Evolutionary conservation across 805 yeast genomes (phyloP).

Genomic region (Candida pini): DNA sequence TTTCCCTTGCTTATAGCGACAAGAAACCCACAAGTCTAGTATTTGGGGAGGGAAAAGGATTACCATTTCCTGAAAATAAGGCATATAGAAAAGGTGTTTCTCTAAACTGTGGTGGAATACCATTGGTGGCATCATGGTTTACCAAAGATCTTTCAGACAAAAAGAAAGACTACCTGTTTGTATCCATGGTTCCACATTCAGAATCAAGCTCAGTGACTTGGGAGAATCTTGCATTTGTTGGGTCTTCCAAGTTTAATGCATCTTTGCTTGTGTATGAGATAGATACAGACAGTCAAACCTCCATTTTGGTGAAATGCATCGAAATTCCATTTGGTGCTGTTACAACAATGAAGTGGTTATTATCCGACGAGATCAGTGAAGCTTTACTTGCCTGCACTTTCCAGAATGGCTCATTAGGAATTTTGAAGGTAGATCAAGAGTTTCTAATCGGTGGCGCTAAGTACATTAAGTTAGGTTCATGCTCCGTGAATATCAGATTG

Average conservation of each 20-base stretch:
- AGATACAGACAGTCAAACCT: constrained; percentile 2
- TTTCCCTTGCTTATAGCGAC: too few relatives aligned
- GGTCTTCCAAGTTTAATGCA: constrained; percentile 11
- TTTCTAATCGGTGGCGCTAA: constrained; percentile 6
- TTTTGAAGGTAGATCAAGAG: constrained; percentile 17
- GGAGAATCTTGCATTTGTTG: constrained; percentile 13
- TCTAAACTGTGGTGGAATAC: constrained; percentile 28
- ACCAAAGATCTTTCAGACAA: constrained; percentile 12
- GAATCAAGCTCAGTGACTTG: constrained; percentile 8
- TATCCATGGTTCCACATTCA: constrained; percentile 15
- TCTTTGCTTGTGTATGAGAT: constrained; percentile 20
- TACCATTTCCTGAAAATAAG: constrained; percentile 16
- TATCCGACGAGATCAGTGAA: constrained; percentile 7
- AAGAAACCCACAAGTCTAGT: constrained; percentile 10
- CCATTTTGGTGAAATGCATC: constrained; percentile 10
- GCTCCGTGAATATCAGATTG: constrained; percentile 16
- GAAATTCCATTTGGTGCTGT: constrained; percentile 20
- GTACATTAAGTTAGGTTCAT: constrained; percentile 8
- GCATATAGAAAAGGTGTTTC: constrained; percentile 20
- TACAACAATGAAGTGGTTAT: constrained; percentile 23
- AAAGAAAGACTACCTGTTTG: constrained; percentile 22
- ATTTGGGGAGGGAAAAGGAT: constrained; percentile 6
- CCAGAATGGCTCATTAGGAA: constrained; percentile 22
- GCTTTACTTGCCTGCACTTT: constrained; percentile 22
- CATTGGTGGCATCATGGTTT: constrained; percentile 23